Evolutionary conservation across 192 early-diverging fungal genomes (phyloP), one percentile per base, ranked within the genome.

Genomic region (Coemansia sp.): DNA sequence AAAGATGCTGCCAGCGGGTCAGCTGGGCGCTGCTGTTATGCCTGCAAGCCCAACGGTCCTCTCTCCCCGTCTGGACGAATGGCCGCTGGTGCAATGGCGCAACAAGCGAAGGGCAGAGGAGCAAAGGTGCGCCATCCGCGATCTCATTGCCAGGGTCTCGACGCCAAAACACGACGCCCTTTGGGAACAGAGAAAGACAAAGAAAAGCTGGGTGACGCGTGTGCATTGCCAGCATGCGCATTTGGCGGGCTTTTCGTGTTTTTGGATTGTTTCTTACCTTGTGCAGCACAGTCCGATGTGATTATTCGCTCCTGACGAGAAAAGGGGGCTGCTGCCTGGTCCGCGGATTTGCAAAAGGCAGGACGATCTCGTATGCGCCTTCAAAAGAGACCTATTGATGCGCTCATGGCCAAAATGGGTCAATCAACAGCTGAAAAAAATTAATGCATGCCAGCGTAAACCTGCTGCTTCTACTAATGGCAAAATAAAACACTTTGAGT

Each of bases 181-280:
- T 32, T 38, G 48, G 38, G 61, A 44, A 59, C 20, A 48, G 20
- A 49, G 20, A 19, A 41, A 20, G 58, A 14, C 50, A 32, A 65
- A 50, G 45, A 14, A 32, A 40, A 25, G 48, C 61, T 48, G 41
- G 51, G 50, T 45, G 39, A 65, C 69, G 69, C 68, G 68, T 64
- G 67, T 37, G 13, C 59, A 61, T 61, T 43, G 41, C 16, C 59
- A 44, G 41, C 48, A n/a, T 12, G 40, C 8, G 43, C 20, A 10
- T 69, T 78, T 78, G 71, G 76, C 57, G 76, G 71, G 43, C 61
- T 37, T 73, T 78, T 78, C 71, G 76, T 73, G 76, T 73, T 71
- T 59, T 66, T 32, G 32, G 55, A 61, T 74, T 66, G 58, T 65
- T 53, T 49, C 71, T 51, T 70, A 64, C 63, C 42, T 64, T 20